Evolutionary conservation across 345 rosid species (phyloP), one percentile per base, ranked within the genome.

Genomic region (Dipteronia dyeriana): DNA sequence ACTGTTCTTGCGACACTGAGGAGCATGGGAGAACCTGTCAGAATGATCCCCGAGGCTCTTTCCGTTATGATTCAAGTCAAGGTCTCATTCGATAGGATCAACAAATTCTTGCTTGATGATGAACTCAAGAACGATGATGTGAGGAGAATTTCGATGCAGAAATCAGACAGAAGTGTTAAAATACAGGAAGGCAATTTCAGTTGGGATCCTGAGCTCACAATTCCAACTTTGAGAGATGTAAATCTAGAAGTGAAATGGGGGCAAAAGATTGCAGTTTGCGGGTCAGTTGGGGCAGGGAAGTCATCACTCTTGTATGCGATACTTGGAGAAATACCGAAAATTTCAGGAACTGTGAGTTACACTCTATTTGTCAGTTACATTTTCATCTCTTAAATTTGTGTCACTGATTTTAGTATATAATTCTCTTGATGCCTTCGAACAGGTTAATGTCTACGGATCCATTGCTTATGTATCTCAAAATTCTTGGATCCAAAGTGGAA

Each of bases 401-500:
- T 69, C 60, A 64, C 75, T 74, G 34, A 66, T 74, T 45, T 69
- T 7, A 63, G 34, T 19, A 64, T 70, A 7, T n/a, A n/a, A 59
- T 59, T 59, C 26, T 2, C 53, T 73, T 70, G 22, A 25, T 70
- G 25, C 39, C 69, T 34, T 56, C 66, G 60, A 75, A 70, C 76
- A 91, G 98, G 95, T 89, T 60, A 68, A 75, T 65, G 77, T 90
- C 20, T 81, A 60, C 6, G 94, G 97, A 56, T 81, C 90, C 31
- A 77, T 90, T 29, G 97, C 94, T 45, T 94, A 90, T 84, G 97
- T 90, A 66, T 82, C 97, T 79, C 98, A 94, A 83, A 85, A 80
- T 10, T 84, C 98, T 62, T 90, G 97, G 98, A 89, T 94, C 77
- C 98, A 91, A 66, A 91, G 97, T 76, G 98, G 98, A 65, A 89